Evolutionary conservation across 495 filamentous ascomycete species (phyloP).

Genomic region (Podospora pseudocomata): DNA sequence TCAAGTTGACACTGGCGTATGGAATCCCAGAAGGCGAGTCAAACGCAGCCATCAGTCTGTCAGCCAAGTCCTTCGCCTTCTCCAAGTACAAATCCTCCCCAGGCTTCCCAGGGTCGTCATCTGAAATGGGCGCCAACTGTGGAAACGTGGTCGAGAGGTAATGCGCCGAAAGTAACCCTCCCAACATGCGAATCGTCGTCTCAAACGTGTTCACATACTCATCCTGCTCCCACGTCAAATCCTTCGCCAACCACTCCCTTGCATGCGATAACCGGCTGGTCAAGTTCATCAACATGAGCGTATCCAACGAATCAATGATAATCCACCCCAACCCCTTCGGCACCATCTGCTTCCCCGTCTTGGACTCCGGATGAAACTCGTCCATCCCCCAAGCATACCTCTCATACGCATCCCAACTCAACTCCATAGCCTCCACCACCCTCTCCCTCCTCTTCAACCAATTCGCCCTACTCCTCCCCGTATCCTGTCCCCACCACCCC

Average conservation of each 20-base stretch:
- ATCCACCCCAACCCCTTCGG: slow-evolving; percentile 90
- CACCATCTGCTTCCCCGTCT: slow-evolving; percentile 77
- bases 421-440: slow-evolving; percentile 83
- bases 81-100: slow-evolving; percentile 93
- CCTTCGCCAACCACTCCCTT: slow-evolving; percentile 83
- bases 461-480: slow-evolving; percentile 46
- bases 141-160: slow-evolving; percentile 79
- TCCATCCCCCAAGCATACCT: slow-evolving; percentile 91
- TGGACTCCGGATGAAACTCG: slow-evolving; percentile 76
- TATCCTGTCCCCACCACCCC: slow-evolving; percentile 39
- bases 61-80: slow-evolving; percentile 88
- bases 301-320: slow-evolving; percentile 93
- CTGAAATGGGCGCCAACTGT: slow-evolving; percentile 58
- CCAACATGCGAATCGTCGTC: slow-evolving; percentile 96
- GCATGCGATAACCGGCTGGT: slow-evolving; percentile 82
- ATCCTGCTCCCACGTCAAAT: slow-evolving; percentile 79
- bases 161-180: slow-evolving; percentile 89
- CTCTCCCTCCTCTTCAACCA: slow-evolving; percentile 75
- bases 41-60: slow-evolving; percentile 81
- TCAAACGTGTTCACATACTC: slow-evolving; percentile 98
- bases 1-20: slow-evolving; percentile 85
- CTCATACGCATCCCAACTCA: slow-evolving; percentile 92
- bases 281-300: slow-evolving; percentile 96
- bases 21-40: slow-evolving; percentile 83
- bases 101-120: slow-evolving; percentile 61